Conservation (phyloP, 345 rosid genomes). For the Salix viminalis region DNA sequence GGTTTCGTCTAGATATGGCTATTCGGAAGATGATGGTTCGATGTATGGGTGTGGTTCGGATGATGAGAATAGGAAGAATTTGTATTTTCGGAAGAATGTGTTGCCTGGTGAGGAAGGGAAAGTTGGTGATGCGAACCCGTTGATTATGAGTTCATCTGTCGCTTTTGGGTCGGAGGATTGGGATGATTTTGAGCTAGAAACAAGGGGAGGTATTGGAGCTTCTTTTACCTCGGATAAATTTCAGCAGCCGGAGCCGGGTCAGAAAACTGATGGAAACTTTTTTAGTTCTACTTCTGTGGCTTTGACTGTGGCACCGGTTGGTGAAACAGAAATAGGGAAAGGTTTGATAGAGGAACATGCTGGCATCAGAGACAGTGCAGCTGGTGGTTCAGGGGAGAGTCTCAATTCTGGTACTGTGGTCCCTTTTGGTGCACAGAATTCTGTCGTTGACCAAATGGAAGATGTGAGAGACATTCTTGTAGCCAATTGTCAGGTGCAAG, state of each 20-base stretch:
- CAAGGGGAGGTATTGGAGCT: slow-evolving; percentile 32
- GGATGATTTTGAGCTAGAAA: slow-evolving; percentile 81
- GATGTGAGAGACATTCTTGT: slow-evolving; percentile 36
- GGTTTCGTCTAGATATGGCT: slow-evolving; percentile 35
- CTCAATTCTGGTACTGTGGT: slow-evolving; percentile 12
- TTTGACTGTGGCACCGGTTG: slow-evolving; percentile 13
- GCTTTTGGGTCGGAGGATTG: slow-evolving; percentile 91
- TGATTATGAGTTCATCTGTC: slow-evolving; percentile 61
- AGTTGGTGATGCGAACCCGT: slow-evolving; percentile 45
- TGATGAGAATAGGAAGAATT: slow-evolving; percentile 36
- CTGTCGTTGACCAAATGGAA: slow-evolving; percentile 30
- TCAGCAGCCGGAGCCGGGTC: slow-evolving; percentile 25
- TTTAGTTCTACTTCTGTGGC: slow-evolving; percentile 13
- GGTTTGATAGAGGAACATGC: slow-evolving; percentile 20
- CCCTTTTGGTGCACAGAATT: slow-evolving; percentile 22
- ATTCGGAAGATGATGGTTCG: slow-evolving; percentile 60
- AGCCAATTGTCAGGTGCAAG: slow-evolving; percentile 30
- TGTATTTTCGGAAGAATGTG: slow-evolving; percentile 25
- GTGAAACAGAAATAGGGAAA: slow-evolving; percentile 28
- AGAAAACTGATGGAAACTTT: slow-evolving; percentile 26
- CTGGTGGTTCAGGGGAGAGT: slow-evolving; percentile 23
- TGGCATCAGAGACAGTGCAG: slow-evolving; percentile 24
- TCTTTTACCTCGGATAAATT: slow-evolving; percentile 30
- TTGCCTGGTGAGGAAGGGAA: slow-evolving; percentile 18
- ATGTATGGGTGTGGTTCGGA: slow-evolving; percentile 48